These are phyloP conservation scores for Ogataea haglerorum DNA, from an alignment of 805 yeast genomes.

Conservation along the genomic window DNA sequence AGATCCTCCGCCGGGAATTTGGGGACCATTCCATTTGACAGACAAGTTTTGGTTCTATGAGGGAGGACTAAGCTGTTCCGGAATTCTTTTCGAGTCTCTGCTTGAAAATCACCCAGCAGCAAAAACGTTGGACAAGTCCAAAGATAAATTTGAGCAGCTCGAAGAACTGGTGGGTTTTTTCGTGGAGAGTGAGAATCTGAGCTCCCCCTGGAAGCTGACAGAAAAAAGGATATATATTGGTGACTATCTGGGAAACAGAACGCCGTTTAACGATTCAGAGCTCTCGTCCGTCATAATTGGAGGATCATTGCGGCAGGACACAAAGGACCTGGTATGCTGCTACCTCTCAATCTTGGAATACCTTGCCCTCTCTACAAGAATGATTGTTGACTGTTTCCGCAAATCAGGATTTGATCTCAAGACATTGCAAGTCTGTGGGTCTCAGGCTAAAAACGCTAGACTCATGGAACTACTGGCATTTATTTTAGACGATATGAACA, in stretches of 20 bases:
- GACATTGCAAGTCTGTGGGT: constrained; percentile 46
- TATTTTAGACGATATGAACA: constrained; percentile 20
- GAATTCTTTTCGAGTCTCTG: constrained; percentile 47
- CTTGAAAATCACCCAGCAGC: constrained; percentile 38
- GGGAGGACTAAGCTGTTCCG: constrained; percentile 60
- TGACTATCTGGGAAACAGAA: constrained; percentile 56
- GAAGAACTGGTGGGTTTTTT: constrained; percentile 25
- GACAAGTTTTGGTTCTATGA: constrained; percentile 39
- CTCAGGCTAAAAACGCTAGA: constrained; percentile 48
- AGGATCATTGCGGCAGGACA: constrained; percentile 37
- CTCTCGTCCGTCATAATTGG: constrained; percentile 51
- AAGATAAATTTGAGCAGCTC: constrained; percentile 8
- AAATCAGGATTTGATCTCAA: constrained; percentile 24
- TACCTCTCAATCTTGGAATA: constrained; percentile 50
- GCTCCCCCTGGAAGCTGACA: constrained; percentile 14
- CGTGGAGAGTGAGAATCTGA: constrained; percentile 17
- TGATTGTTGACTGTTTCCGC: constrained; percentile 34
- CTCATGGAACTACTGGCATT: constrained; percentile 34
- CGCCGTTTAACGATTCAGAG: constrained; percentile 48
- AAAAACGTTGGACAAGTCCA: constrained; percentile 5
- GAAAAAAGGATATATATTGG: constrained; percentile 46
- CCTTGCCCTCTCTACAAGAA: constrained; percentile 47
- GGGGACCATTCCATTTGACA: constrained; percentile 56
- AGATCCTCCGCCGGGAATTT: constrained; percentile 39
- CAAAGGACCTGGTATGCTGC: constrained; percentile 36